A percentile compares a stretch with the other conserved stretches of the same genome.
These are phyloP conservation scores for Lentinula sp. DNA, from an alignment of 768 basidiomycete species.

Conservation along the genomic window DNA sequence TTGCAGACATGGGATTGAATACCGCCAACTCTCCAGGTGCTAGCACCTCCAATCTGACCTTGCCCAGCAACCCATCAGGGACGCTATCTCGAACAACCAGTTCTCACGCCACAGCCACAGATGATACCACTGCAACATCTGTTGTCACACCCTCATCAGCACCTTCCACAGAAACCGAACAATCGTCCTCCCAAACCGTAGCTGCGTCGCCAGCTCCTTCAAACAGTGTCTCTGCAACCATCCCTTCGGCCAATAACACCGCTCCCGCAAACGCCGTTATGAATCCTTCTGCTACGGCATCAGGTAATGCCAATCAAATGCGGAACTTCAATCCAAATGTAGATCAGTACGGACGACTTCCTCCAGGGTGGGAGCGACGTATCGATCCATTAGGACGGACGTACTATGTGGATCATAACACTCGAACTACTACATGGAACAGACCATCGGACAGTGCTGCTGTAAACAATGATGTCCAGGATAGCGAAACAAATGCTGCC, in stretches of 20 bases:
- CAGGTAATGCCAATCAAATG: conserved; percentile 35
- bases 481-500: conserved; percentile 77
- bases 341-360: conserved; percentile 90
- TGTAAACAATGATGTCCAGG: conserved; percentile 64
- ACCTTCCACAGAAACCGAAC: conserved; percentile 18
- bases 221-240: conserved; percentile 16
- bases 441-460: conserved; percentile 76
- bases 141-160: conserved; percentile 17
- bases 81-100: conserved; percentile 58
- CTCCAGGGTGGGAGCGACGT: conserved; percentile 92
- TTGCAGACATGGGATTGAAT: conserved; percentile 57
- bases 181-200: conserved; percentile 16
- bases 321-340: conserved; percentile 93
- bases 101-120: conserved; percentile 54
- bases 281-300: conserved; percentile 13
- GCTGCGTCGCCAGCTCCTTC: conserved; percentile 21
- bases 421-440: conserved; percentile 96
- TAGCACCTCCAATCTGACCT: conserved; percentile 46
- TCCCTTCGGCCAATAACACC: conserved; percentile 16
- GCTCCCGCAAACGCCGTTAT: conserved; percentile 20
- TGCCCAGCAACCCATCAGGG: conserved; percentile 33
- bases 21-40: conserved; percentile 43
- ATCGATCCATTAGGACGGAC: conserved; percentile 94
- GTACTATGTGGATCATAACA: conserved; percentile 99
- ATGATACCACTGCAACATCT: conserved; percentile 32